Conservation (phyloP, 2,329 filamentous ascomycete genomes). For the Blumeria graminis region DNA sequence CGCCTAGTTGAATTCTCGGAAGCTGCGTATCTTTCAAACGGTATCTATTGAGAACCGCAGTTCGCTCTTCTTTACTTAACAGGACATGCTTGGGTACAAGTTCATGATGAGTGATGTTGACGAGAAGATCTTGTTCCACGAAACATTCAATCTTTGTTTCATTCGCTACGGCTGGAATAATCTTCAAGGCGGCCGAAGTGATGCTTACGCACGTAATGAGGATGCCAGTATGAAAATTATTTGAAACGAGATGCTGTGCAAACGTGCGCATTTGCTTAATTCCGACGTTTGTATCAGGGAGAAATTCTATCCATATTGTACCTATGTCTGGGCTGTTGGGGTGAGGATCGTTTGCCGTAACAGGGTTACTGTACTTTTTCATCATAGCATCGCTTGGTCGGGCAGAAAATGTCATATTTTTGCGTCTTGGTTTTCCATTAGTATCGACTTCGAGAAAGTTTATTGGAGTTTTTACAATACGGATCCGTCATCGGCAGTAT, state of each 20-base stretch:
- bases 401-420: constrained; percentile 68
- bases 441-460: not conserved
- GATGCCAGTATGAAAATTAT: constrained; percentile 74
- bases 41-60: constrained; percentile 64
- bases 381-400: constrained; percentile 68
- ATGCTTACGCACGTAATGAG: constrained; percentile 67
- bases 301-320: constrained; percentile 85
- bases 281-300: constrained; percentile 53
- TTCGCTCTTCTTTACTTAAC: constrained; percentile 76
- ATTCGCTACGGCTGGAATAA: constrained; percentile 52
- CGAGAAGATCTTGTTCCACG: constrained; percentile 79
- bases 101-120: constrained; percentile 97
- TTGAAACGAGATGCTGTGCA: constrained; percentile 53
- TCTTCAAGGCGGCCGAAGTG: constrained; percentile 68
- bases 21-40: constrained; percentile 93
- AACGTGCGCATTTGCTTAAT: constrained; percentile 84
- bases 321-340: constrained; percentile 51
- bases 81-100: constrained; percentile 84
- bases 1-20: constrained; percentile 70
- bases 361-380: constrained; percentile 52
- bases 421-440: constrained; percentile 32
- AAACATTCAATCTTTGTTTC: constrained; percentile 79
- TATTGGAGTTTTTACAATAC: constrained; percentile 36
- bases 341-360: constrained; percentile 43
- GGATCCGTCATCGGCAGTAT: constrained; percentile 45